Evolutionary conservation across 129 eudicot species (phyloP).

Genomic region (Tanacetum coccineum): DNA sequence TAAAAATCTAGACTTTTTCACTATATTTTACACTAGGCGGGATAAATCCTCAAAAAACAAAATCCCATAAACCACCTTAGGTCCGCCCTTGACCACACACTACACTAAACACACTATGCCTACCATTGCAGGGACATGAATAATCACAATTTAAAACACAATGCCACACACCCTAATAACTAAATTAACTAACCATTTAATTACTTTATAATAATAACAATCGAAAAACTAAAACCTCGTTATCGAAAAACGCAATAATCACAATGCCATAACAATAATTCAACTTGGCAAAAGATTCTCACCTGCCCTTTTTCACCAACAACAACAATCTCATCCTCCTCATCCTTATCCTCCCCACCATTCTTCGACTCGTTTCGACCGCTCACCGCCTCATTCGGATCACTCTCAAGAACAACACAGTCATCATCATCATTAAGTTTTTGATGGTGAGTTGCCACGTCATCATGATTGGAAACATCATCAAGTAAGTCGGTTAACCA

Average conservation of each 20-base stretch:
- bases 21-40: no score
- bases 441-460: slow-evolving; percentile 35
- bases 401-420: slow-evolving; percentile 79
- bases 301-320: slow-evolving; percentile 86
- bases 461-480: slow-evolving; percentile 32
- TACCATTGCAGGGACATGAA: no score
- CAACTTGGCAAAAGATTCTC: not conserved
- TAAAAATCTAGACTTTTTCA: no score
- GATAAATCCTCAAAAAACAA: no score
- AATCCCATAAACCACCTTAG: no score
- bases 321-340: slow-evolving; percentile 60
- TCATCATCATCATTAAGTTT: slow-evolving; percentile 63
- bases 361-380: slow-evolving; percentile 4
- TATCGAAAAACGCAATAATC: no score
- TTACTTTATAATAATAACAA: no score
- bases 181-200: no score
- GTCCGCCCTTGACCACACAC: no score
- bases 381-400: slow-evolving; percentile 55
- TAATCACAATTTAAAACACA: no score
- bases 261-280: not conserved
- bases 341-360: slow-evolving; percentile 33
- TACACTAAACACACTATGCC: no score
- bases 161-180: not conserved
- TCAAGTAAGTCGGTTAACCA: slow-evolving; percentile 54
- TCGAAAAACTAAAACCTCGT: no score